phyloP scores from a whole-genome alignment of 1,139 yeast genomes.

The Saccharomycopsis crataegensis region DNA sequence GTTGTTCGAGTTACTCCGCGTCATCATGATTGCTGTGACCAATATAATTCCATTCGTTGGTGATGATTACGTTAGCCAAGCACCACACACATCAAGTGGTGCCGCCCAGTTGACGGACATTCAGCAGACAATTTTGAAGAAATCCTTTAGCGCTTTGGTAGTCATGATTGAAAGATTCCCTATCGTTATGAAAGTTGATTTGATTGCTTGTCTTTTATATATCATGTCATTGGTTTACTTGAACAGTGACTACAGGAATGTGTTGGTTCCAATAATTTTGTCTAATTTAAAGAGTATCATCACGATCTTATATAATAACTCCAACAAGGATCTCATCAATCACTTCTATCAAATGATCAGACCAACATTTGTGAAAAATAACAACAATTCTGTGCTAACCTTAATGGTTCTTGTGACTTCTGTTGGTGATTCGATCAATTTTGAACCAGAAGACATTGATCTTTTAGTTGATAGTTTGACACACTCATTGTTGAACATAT shows the following conservation, averaged over 20 bases:
- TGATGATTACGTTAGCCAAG: constrained; percentile 30
- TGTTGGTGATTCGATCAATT: constrained; percentile 37
- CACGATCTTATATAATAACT: constrained; percentile 29
- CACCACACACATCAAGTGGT: constrained; percentile 28
- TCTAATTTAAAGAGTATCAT: constrained; percentile 52
- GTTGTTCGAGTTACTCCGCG: constrained; percentile 69
- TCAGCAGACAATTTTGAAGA: constrained; percentile 41
- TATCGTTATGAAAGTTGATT: constrained; percentile 56
- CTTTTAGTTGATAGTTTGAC: constrained; percentile 34
- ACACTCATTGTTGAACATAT: constrained; percentile 29
- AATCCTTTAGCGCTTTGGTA: constrained; percentile 48
- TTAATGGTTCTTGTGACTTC: constrained; percentile 54
- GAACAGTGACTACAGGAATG: constrained; percentile 23
- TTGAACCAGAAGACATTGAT: constrained; percentile 32
- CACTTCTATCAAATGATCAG: constrained; percentile 36
- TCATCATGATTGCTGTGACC: constrained; percentile 61
- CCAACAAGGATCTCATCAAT: constrained; percentile 28
- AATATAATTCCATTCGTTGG: constrained; percentile 54
- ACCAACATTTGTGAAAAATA: constrained; percentile 26
- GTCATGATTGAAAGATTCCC: constrained; percentile 62
- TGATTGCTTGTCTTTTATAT: constrained; percentile 62
- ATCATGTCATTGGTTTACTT: constrained; percentile 51
- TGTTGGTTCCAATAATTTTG: constrained; percentile 44
- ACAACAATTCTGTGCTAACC: constrained; percentile 45
- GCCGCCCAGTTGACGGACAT: constrained; percentile 25